phyloP scores from a whole-genome alignment of 202 grass and related monocot genomes.

The Brachypodium distachyon region DNA sequence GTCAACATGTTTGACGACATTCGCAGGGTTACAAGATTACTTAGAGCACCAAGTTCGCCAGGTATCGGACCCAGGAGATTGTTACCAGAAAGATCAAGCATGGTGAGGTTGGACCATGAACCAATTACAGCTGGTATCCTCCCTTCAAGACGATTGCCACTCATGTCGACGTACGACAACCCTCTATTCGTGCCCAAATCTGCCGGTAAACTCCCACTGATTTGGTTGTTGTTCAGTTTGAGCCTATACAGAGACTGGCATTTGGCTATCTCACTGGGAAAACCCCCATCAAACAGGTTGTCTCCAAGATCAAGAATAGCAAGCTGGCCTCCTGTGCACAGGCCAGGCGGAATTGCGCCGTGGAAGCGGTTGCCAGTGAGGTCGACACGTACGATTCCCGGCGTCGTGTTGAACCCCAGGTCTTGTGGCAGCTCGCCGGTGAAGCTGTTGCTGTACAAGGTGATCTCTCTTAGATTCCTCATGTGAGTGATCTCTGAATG shows the following conservation, averaged over 20 bases:
- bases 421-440: conserved; percentile 27
- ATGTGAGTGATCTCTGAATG: conserved; percentile 26
- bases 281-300: conserved; percentile 26
- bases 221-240: conserved; percentile 18
- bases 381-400: conserved; percentile 21
- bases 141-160: conserved; percentile 43
- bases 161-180: conserved; percentile 47
- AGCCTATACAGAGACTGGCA: conserved; percentile 28
- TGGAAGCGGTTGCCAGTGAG: conserved; percentile 28
- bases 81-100: conserved; percentile 47
- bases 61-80: conserved; percentile 41
- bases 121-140: conserved; percentile 31
- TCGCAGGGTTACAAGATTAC: conserved; percentile 31
- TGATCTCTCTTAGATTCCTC: conserved; percentile 23
- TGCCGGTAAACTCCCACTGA: conserved; percentile 30
- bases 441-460: conserved; percentile 33
- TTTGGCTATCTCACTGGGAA: conserved; percentile 13
- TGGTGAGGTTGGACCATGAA: conserved; percentile 52
- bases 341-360: conserved; percentile 21
- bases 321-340: conserved; percentile 23
- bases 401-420: conserved; percentile 15
- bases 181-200: conserved; percentile 21
- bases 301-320: conserved; percentile 24
- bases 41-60: conserved; percentile 25
- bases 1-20: conserved; percentile 41